These are phyloP conservation scores for Trichoderma semiorbis DNA, from an alignment of 2,329 filamentous ascomycete genomes.

Conservation along the genomic window DNA sequence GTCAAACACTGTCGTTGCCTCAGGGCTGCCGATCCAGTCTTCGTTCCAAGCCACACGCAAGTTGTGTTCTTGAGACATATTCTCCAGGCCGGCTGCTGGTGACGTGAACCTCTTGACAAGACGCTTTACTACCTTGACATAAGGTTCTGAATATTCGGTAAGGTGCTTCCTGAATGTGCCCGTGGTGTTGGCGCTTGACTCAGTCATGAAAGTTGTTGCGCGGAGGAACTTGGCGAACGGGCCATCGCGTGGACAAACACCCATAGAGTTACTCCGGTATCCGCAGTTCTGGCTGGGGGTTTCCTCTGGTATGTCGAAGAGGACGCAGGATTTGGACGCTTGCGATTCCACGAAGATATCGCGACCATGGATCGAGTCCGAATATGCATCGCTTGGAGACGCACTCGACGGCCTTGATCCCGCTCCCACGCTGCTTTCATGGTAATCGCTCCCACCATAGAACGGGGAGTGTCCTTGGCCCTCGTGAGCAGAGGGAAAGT, in stretches of 20 bases:
- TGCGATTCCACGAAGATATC: not conserved
- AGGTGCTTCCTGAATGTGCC: slow-evolving; percentile 35
- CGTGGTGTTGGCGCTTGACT: slow-evolving; percentile 38
- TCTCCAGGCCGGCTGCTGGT: slow-evolving; percentile 24
- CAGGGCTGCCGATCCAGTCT: slow-evolving; percentile 31
- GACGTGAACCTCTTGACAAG: slow-evolving; percentile 40
- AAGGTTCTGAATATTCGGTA: slow-evolving; percentile 31
- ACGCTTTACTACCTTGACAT: slow-evolving; percentile 37
- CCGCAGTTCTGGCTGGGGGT: not conserved
- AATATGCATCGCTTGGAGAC: not conserved
- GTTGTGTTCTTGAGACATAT: slow-evolving; percentile 28
- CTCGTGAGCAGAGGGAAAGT: not conserved
- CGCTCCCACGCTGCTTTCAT: not conserved
- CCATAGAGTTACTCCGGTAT: not conserved
- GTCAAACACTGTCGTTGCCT: slow-evolving; percentile 14
- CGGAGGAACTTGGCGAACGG: slow-evolving; percentile 31
- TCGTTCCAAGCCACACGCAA: slow-evolving; percentile 11
- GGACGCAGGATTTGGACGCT: not conserved
- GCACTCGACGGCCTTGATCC: not conserved
- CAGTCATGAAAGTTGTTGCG: slow-evolving; percentile 36
- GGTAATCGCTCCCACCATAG: not conserved
- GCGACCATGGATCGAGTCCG: not conserved
- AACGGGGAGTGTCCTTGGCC: not conserved
- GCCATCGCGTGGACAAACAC: not conserved
- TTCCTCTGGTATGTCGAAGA: not conserved